A percentile compares a stretch with the other conserved stretches of the same genome.
Conservation (phyloP, 1,139 yeast species). For the Hanseniaspora uvarum region DNA sequence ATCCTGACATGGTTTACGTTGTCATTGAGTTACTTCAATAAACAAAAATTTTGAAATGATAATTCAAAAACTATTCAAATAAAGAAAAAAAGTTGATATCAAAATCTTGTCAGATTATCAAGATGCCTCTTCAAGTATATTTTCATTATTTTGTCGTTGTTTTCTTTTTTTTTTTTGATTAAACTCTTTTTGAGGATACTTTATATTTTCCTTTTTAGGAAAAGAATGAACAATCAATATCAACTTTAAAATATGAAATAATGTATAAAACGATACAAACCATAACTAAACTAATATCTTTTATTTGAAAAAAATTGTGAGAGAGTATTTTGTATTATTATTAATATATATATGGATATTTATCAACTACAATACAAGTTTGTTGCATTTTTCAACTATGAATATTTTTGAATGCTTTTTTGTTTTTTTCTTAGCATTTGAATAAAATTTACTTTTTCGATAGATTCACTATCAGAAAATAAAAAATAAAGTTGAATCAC, state of each 20-base stretch:
- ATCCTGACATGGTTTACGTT: neutral
- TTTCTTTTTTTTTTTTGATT: neutral
- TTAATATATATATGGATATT: neutral
- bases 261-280: neutral
- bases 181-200: slow-evolving; percentile 12
- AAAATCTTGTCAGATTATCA: neutral
- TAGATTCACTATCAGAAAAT: neutral
- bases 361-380: neutral
- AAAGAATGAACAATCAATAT: too few relatives aligned
- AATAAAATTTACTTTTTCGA: neutral
- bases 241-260: too few relatives aligned
- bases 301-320: neutral
- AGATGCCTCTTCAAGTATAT: too few relatives aligned
- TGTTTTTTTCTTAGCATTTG: neutral
- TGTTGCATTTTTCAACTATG: neutral
- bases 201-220: slow-evolving; percentile 1
- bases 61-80: too few relatives aligned
- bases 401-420: neutral
- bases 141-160: too few relatives aligned
- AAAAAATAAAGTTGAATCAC: neutral
- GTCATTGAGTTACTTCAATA: too few relatives aligned
- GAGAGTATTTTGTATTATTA: neutral
- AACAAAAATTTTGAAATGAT: too few relatives aligned
- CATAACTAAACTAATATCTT: neutral
- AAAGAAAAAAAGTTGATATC: neutral